Evolutionary conservation across 768 basidiomycete species (phyloP), one percentile per base, ranked within the genome.

Genomic region (Collybia mongolica): DNA sequence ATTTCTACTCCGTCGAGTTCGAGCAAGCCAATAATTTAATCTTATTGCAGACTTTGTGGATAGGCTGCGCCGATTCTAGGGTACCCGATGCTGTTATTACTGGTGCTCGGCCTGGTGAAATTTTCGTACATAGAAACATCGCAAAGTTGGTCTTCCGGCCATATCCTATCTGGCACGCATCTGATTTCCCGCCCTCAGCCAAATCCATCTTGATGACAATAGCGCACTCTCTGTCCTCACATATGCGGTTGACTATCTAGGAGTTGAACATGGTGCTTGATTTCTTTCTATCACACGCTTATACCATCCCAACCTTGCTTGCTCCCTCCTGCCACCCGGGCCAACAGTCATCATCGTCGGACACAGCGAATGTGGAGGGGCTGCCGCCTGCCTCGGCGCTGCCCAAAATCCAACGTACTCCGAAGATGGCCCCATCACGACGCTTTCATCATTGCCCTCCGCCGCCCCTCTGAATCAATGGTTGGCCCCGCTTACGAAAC

Each of bases 51-150:
- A 72, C 85, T 9, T 79, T 88, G 58, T 90, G 86, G 87, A 80
- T 90, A 60, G 86, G 88, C 44, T 90, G 88, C 65, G 79, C 90
- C 32, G 93, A 95, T 65, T 93, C 90, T 9, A 76, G 93, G 54
- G 88, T 93, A 2, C 90, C 90, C 17, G 91, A 92, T 65, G 81
- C 81, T 29, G 84, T 89, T 56, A 71, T 89, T 49, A 84, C 83
- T 29, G 80, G 73, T 29, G 72, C 81, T 7, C 75, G 76, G 54
- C 93, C 93, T 0, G 93, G 92, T 46, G 86, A 86, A 39, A 81
- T 90, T 53, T 94, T 95, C 59, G 83, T 87, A 23, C 84, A 92
- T 67, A 75, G 93, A 41, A 94, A 94, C 67, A 85, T 95, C 56
- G 93, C 91, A 46, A 94, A 96, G 86, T 90, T 56, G 50, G 83